Conservation (phyloP, 108 stramenopile genomes). For the Pseudonitzschia delicatissima region DNA sequence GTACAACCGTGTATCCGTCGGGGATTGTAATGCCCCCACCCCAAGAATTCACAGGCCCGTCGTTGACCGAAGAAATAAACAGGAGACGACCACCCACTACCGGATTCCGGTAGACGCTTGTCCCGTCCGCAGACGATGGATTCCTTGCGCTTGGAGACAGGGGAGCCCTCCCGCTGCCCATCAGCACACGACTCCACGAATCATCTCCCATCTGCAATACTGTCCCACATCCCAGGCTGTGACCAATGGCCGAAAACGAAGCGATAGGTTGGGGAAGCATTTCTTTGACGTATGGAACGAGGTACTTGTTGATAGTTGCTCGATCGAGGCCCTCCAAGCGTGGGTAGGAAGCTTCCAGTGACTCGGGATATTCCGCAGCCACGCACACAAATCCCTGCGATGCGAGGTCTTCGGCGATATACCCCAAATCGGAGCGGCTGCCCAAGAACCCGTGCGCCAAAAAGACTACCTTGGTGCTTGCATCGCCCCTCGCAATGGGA, state of each 20-base stretch:
- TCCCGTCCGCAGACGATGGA: not conserved
- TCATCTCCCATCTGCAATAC: slow-evolving; percentile 61
- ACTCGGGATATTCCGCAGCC: slow-evolving; percentile 71
- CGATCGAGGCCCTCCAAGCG: slow-evolving; percentile 49
- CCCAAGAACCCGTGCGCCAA: slow-evolving; percentile 66
- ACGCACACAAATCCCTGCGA: slow-evolving; percentile 58
- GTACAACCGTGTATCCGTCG: slow-evolving; percentile 13
- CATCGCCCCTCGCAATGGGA: slow-evolving; percentile 28
- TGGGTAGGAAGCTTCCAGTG: slow-evolving; percentile 68
- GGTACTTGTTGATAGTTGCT: slow-evolving; percentile 35
- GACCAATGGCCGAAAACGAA: slow-evolving; percentile 66
- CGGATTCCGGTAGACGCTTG: not conserved
- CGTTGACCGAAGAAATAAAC: slow-evolving; percentile 56
- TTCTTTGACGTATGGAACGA: slow-evolving; percentile 39
- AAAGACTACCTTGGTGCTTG: slow-evolving; percentile 39
- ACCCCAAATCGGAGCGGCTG: slow-evolving; percentile 68
- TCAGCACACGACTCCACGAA: slow-evolving; percentile 61
- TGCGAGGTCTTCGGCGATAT: slow-evolving; percentile 69
- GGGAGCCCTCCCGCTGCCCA: slow-evolving; percentile 45
- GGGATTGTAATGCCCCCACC: slow-evolving; percentile 17
- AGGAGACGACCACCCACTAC: slow-evolving; percentile 31
- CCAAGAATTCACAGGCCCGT: slow-evolving; percentile 45
- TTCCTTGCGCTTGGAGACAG: not conserved
- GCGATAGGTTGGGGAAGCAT: not conserved
- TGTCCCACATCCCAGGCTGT: slow-evolving; percentile 72